Conservation (phyloP, 2,329 filamentous ascomycete species). For the Colletotrichum sp. region DNA sequence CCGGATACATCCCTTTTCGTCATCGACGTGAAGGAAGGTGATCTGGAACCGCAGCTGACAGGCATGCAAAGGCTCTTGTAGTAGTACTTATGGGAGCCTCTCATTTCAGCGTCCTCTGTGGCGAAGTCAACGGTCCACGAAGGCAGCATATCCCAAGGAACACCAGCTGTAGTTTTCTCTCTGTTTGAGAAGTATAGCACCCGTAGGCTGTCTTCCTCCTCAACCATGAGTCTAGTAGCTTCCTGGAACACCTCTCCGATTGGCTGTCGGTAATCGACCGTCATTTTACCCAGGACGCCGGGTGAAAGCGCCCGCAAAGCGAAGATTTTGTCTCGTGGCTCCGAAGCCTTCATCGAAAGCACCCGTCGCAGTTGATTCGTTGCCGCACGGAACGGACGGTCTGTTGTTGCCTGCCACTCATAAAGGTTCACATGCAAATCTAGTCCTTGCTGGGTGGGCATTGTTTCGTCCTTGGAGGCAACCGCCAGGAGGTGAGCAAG, state of each 20-base stretch:
- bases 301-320: not conserved
- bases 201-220: not conserved
- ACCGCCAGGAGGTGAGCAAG: not conserved
- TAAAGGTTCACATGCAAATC: not conserved
- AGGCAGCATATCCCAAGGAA: not conserved
- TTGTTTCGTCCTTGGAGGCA: not conserved
- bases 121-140: not conserved
- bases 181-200: not conserved
- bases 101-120: not conserved
- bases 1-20: conserved; percentile 81
- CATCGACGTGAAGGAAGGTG: conserved; percentile 67
- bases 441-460: not conserved
- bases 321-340: not conserved
- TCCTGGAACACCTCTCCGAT: not conserved
- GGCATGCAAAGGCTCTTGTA: not conserved
- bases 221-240: not conserved
- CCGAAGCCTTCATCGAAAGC: not conserved
- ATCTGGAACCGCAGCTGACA: conserved; percentile 69
- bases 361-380: not conserved
- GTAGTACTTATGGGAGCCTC: not conserved
- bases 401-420: not conserved
- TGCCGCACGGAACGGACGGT: not conserved
- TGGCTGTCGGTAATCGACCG: not conserved
- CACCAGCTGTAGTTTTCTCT: not conserved
- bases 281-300: not conserved